Evolutionary conservation across 106 monocot species (phyloP).

Genomic region (Platanthera zijinensis): DNA sequence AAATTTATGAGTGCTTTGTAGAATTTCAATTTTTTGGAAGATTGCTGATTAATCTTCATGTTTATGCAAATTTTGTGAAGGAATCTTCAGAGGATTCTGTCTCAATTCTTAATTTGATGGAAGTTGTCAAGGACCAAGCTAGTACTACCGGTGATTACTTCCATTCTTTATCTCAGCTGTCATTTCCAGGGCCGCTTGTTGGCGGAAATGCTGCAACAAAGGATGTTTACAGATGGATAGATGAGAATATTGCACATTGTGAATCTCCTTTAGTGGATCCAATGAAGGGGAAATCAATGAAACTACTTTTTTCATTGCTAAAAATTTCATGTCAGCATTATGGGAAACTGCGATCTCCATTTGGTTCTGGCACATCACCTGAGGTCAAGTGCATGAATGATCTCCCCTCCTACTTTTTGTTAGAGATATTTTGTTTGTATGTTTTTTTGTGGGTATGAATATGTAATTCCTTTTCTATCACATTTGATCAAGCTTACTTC

Average conservation of each 20-base stretch:
- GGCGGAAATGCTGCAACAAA: slow-evolving; percentile 73
- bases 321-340: slow-evolving; percentile 82
- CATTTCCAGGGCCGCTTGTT: slow-evolving; percentile 90
- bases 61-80: slow-evolving; percentile 26
- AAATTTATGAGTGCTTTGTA: background rate
- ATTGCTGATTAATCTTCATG: background rate
- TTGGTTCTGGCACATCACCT: slow-evolving; percentile 47
- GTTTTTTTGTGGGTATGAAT: background rate
- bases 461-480: background rate
- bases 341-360: slow-evolving; percentile 90
- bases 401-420: background rate
- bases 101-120: slow-evolving; percentile 57
- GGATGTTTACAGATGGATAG: slow-evolving; percentile 88
- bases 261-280: slow-evolving; percentile 38
- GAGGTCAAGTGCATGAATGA: slow-evolving; percentile 32
- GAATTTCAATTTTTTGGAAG: background rate
- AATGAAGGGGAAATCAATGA: slow-evolving; percentile 50
- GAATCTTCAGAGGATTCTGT: slow-evolving; percentile 26
- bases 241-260: slow-evolving; percentile 55
- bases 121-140: slow-evolving; percentile 43
- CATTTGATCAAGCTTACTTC: background rate
- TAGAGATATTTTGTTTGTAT: background rate
- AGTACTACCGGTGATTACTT: slow-evolving; percentile 44
- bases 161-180: slow-evolving; percentile 51
- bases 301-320: slow-evolving; percentile 69